Evolutionary conservation across 169 alveolate species (phyloP).

Genomic region (Plasmodium vivax): DNA sequence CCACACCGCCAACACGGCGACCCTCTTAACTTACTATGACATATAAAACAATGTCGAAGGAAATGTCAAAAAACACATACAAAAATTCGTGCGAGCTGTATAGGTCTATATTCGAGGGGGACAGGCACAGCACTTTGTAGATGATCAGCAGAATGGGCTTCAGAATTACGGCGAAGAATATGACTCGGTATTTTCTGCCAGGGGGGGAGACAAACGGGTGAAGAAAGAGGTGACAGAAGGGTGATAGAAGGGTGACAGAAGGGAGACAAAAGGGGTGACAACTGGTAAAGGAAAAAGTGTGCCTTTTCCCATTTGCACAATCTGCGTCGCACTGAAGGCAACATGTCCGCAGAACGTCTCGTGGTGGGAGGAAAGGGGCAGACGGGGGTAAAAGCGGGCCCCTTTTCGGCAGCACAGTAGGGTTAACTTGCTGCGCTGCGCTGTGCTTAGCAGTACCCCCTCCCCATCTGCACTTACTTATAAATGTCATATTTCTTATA

Average conservation of each 20-base stretch:
- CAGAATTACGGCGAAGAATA: constrained; percentile 64
- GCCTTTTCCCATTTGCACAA: neutral
- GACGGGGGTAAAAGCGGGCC: neutral
- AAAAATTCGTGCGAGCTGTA: constrained; percentile 68
- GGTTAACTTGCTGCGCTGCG: neutral
- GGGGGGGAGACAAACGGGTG: neutral
- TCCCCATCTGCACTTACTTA: constrained; percentile 18
- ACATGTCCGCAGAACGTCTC: neutral
- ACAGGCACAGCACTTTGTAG: constrained; percentile 64
- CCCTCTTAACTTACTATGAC: constrained; percentile 25
- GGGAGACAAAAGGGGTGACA: neutral
- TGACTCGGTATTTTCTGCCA: constrained; percentile 44
- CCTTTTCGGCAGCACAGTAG: neutral
- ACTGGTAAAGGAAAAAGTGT: neutral
- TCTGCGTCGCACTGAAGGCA: neutral
- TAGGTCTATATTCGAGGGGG: constrained; percentile 69
- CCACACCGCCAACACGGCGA: neutral
- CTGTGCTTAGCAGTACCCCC: neutral
- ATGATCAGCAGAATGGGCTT: constrained; percentile 52
- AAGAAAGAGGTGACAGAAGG: too few relatives aligned
- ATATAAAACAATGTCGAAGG: constrained; percentile 68
- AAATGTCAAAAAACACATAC: constrained; percentile 53
- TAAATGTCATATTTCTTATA: constrained; percentile 66
- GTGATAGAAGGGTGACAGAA: too few relatives aligned
- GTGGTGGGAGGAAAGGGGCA: neutral